Base-by-base conservation (phyloP, 805 yeast genomes). In the Blastobotrys attinorum region DNA sequence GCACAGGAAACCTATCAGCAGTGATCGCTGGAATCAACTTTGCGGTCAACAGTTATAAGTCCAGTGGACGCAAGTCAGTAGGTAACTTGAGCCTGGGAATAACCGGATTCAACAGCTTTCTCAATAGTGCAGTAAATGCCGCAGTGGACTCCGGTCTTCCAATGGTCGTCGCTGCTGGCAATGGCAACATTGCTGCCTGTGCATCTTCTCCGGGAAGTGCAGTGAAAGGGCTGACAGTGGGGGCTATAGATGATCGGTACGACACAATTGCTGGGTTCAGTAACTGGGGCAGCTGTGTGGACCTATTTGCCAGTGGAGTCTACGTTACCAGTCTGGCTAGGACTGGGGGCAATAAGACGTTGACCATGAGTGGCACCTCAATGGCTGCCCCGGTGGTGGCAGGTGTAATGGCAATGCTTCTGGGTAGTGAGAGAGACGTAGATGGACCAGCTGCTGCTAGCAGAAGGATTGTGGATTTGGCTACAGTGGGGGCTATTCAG, bases 281-380 rank as follows among this genome's bases (percentile, higher is more conserved):
- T 11, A 88, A 89, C 56, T 88, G 90, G 89, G 96, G 97, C 0
- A 65, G 70, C 15, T 89, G 96, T 61, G 94, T 89, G 6, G 84
- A 85, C 54, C 65, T 88, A 1, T 82, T 84, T 62, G 86, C 96
- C 1, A 75, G 89, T 43, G 97, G 97, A 0, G 80, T 79, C 0
- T 65, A 67, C 13, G 81, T 87, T 2, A 65, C 69, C 22, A 51
- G 57, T 29, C 47, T 59, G 11, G 47, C 61, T 3, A 50, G 50
- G 39, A 33, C 31, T 21, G 31, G 33, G 22, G 49, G 53, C 25
- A 45, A 47, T 17, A 53, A 49, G 8, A 47, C 49, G 2, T 27
- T 50, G 31, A 47, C 53, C 11, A 44, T 55, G 44, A 51, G 57
- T 22, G 61, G 62, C 4, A 59, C 62, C 1, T 59, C 59, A 2